These are phyloP conservation scores for Lecanoromycetidae sp. DNA, from an alignment of 2,329 filamentous ascomycete species.

Conservation along the genomic window DNA sequence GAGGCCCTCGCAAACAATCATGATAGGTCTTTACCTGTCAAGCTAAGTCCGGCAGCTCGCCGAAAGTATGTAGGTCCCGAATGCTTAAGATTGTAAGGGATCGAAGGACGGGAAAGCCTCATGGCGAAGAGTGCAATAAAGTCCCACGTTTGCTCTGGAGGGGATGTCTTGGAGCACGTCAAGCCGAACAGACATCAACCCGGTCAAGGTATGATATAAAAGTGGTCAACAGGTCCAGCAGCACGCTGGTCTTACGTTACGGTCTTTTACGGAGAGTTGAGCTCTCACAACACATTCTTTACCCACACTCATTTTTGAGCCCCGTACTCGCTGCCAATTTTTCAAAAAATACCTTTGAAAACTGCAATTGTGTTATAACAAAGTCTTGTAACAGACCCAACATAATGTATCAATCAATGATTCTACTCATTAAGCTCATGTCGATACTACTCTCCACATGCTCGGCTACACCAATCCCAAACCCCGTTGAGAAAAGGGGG, in stretches of 20 bases:
- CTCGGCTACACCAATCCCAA: conserved; percentile 4
- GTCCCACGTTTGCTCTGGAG: too few species aligned
- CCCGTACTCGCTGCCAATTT: neutral
- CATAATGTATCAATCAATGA: neutral
- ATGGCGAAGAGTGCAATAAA: too few species aligned
- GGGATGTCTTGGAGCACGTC: too few species aligned
- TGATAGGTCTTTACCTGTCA: too few species aligned
- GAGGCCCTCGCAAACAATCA: too few species aligned
- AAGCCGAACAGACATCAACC: too few species aligned
- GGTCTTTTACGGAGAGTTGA: neutral
- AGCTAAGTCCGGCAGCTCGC: too few species aligned
- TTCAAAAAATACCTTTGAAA: neutral
- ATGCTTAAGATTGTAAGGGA: too few species aligned
- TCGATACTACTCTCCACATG: neutral
- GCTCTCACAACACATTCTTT: conserved; percentile 9
- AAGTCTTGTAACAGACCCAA: neutral
- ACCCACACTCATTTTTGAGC: neutral
- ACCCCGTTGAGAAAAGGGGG: neutral
- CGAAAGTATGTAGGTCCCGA: too few species aligned
- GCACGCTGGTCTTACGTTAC: neutral
- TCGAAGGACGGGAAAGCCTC: too few species aligned
- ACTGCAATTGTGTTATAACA: neutral
- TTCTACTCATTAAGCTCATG: neutral
- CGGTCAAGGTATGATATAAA: too few species aligned
- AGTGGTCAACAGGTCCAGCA: too few species aligned